Conservation (phyloP, 495 filamentous ascomycete genomes). For the Podospora australis region DNA sequence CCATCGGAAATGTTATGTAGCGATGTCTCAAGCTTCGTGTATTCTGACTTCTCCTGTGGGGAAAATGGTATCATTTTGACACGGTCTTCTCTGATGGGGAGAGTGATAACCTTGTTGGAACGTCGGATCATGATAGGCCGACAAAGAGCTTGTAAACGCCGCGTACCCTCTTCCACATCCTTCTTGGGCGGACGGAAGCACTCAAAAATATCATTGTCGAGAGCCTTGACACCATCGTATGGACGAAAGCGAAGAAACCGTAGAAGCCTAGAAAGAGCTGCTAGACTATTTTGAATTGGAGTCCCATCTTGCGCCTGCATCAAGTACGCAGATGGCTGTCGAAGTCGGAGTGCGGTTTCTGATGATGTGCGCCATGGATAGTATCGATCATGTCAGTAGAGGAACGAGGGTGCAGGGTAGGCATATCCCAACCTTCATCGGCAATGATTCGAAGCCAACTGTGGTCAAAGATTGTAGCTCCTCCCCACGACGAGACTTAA, state of each 20-base stretch:
- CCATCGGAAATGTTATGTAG: background rate
- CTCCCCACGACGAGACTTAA: background rate
- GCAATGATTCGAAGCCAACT: background rate
- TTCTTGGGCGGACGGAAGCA: background rate
- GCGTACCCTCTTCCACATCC: background rate
- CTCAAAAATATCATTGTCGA: background rate
- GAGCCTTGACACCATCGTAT: background rate
- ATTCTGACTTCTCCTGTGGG: background rate
- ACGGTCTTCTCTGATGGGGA: background rate
- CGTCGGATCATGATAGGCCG: background rate
- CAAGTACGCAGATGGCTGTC: background rate
- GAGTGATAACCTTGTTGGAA: background rate
- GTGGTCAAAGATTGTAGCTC: background rate
- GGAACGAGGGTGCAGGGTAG: background rate
- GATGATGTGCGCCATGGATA: background rate
- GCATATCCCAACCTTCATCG: background rate
- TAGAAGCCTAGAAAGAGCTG: background rate
- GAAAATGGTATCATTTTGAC: background rate
- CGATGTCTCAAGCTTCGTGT: background rate
- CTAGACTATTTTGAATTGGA: background rate
- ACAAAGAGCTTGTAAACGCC: background rate
- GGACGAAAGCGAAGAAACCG: background rate
- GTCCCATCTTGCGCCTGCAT: background rate
- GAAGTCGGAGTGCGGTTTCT: background rate
- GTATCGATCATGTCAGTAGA: background rate